Percentiles rank a stretch among this genome's conserved stretches.
Evolutionary conservation across 2,329 filamentous ascomycete genomes (phyloP).

Genomic region (Amauroascus niger): DNA sequence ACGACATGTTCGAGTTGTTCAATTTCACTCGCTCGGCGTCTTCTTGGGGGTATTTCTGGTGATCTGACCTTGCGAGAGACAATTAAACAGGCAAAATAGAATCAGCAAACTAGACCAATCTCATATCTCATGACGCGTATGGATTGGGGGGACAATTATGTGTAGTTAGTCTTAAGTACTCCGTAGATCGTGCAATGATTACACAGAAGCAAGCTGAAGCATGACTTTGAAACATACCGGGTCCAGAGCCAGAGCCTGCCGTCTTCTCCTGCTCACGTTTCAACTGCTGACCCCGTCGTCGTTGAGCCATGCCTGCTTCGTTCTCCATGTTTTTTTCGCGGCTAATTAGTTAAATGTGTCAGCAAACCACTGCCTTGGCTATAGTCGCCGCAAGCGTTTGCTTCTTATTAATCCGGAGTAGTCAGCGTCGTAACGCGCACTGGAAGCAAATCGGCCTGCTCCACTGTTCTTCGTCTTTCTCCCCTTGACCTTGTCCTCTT

Average conservation of each 20-base stretch:
- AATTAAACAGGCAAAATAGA: neutral
- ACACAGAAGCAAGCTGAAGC: neutral
- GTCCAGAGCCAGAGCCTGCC: neutral
- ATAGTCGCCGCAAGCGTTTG: no score
- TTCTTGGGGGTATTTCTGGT: neutral
- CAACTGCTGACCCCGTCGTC: neutral
- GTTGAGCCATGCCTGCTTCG: neutral
- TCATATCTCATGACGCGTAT: neutral
- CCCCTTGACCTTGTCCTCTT: no score
- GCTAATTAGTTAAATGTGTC: neutral
- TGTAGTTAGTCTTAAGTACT: neutral
- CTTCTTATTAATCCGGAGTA: no score
- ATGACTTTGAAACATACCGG: neutral
- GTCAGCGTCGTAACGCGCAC: no score
- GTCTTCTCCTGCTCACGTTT: neutral
- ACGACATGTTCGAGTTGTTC: neutral
- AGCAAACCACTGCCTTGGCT: neutral
- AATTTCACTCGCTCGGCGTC: neutral
- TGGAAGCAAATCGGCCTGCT: no score
- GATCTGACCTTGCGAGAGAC: neutral
- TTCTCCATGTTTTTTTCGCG: neutral
- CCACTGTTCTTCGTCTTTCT: no score
- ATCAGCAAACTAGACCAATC: neutral
- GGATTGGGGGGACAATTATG: no score
- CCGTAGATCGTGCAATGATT: no score